Evolutionary conservation across 441 rosid genomes (phyloP), one percentile per base, ranked within the genome.

Genomic region (Mallotus repandus): DNA sequence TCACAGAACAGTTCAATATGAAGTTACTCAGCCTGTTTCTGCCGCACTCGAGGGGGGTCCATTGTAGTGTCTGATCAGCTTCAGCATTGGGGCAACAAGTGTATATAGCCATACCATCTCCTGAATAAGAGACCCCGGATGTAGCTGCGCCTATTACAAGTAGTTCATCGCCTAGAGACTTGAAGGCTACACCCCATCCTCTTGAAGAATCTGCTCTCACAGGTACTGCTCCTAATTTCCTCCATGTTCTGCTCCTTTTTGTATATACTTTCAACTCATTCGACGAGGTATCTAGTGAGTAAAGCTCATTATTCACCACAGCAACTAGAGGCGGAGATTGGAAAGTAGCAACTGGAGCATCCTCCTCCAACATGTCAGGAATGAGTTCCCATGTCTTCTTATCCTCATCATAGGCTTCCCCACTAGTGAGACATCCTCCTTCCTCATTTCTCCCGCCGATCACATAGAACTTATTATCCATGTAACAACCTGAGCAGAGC

Each of bases 141-240:
- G 83, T 69, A 2, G 80, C 76, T 29, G 83, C 88, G 43, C 97
- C 97, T 8, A 94, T 92, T 69, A 92, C 94, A 10, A 94, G 91
- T 75, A 94, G 82, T 78, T 90, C 88, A 12, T 88, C 80, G 18
- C 97, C 98, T 32, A 94, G 83, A 1, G 97, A 90, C 87, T 89
- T 94, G 84, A 94, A 94, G 5, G 98, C 98, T 18, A 94, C 91
- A 0, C 97, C 97, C 98, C 97, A 94, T 68, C 98, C 98, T 76
- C 75, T 79, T 70, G 77, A 80, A 65, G 84, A 78, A 79, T 85
- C 92, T 4, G 97, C 97, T 68, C 92, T 79, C 55, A 94, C 94
- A 0, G 98, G 98, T 12, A 88, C 97, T 9, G 69, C 74, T 61
- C 97, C 98, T 54, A 92, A 72, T 45, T 83, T 88, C 81, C 82